Evolutionary conservation across 2,329 filamentous ascomycete genomes (phyloP), one percentile per base, ranked within the genome.

Genomic region (Chalaropsis thielavioides): DNA sequence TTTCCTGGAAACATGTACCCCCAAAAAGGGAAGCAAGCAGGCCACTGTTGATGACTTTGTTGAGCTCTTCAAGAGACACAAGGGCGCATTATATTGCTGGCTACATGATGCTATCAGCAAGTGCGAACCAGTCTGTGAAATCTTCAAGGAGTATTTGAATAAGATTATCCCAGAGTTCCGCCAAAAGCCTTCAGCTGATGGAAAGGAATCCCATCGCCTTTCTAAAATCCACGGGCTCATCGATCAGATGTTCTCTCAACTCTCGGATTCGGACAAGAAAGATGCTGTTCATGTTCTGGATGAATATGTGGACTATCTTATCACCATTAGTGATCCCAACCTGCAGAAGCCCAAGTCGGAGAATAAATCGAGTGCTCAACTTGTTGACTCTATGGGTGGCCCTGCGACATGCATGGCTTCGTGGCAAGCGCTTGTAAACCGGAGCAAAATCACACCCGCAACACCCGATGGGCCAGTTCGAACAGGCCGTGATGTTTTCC

Each of bases 21-120:
- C 61, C 7, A 66, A 60, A 60, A 65, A 67, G 43, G 61, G 64
- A 19, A 61, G 68, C 2, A 74, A 76, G 10, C 77, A 78, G 35
- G 83, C 87, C 0, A 84, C 81, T 0, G 86, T 91, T 0, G 83
- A 88, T 68, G 88, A 92, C 70, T 92, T 86, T 68, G 84, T 90
- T 8, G 74, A 79, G 15, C 74, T 92, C 0, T 74, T 92, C 15
- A 80, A 81, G 68, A 82, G 82, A 64, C 86, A 92, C 70, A 80
- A 83, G 44, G 76, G 77, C 1, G 78, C 84, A 1, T 75, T 83
- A 58, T 89, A 90, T 74, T 83, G 80, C 62, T 92, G 88, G 77
- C 72, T 91, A 2, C 87, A 91, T 69, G 83, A 87, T 64, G 77
- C 89, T 10, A 43, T 62, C 24, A 58, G 66, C 43, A 64, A 65